These are phyloP conservation scores for Colletotrichum cuscutae DNA, from an alignment of 2,329 filamentous ascomycete species.

Conservation along the genomic window DNA sequence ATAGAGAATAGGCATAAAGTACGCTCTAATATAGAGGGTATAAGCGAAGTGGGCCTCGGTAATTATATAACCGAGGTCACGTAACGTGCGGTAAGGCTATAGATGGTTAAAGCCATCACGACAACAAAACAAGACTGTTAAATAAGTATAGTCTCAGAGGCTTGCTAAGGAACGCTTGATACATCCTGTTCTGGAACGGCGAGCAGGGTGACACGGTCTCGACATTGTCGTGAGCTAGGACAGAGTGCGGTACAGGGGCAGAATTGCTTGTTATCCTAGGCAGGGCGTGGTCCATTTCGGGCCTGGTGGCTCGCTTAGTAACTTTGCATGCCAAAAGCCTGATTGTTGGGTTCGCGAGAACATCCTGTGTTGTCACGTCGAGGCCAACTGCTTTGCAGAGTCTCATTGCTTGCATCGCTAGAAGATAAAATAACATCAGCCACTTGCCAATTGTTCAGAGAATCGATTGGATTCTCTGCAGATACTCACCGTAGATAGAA, in stretches of 20 bases:
- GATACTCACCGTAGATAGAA: conserved; percentile 28
- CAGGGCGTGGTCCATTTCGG: not conserved
- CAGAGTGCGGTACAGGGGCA: not conserved
- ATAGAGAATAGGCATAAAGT: too few species aligned
- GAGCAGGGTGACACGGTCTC: conserved; percentile 57
- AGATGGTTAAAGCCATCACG: too few species aligned
- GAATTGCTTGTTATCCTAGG: not conserved
- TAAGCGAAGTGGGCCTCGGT: too few species aligned
- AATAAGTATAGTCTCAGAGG: conserved; percentile 45
- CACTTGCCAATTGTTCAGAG: too few species aligned
- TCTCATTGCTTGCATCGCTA: conserved; percentile 52
- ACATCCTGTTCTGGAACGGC: conserved; percentile 66
- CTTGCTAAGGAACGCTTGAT: conserved; percentile 39
- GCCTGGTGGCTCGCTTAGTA: fast-evolving
- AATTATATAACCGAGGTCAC: too few species aligned
- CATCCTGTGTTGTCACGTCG: conserved; percentile 52
- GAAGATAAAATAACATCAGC: not conserved
- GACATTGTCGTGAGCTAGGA: not conserved
- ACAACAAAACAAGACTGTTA: conserved; percentile 51
- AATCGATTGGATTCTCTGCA: not conserved
- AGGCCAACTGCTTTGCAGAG: conserved; percentile 67
- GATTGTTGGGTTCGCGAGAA: conserved; percentile 17
- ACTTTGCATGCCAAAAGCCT: not conserved
- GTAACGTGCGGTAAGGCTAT: too few species aligned
- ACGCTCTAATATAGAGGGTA: too few species aligned